Percentiles rank a stretch among this genome's conserved stretches.
These are phyloP conservation scores for Artemisia annua DNA, from an alignment of 129 eudicot genomes.

Conservation along the genomic window DNA sequence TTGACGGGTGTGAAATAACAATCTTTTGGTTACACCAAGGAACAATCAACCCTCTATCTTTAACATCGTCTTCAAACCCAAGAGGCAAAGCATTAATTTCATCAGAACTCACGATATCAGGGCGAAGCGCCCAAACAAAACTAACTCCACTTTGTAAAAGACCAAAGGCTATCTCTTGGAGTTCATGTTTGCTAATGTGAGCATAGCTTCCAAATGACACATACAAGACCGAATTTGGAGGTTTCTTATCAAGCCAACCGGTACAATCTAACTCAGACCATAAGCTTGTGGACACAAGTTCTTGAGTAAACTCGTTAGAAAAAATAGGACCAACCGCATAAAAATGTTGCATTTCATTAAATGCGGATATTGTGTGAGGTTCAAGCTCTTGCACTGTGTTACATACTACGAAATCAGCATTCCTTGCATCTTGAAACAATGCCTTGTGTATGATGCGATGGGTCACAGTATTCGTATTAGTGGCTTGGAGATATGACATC, in stretches of 20 bases:
- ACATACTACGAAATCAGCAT: conserved; percentile 63
- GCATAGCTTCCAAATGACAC: conserved; percentile 89
- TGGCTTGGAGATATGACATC: conserved; percentile 76
- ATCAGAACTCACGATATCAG: conserved; percentile 63
- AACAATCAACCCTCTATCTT: conserved; percentile 56
- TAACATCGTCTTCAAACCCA: conserved; percentile 45
- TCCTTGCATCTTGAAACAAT: conserved; percentile 42
- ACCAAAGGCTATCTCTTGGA: conserved; percentile 60
- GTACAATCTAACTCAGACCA: conserved; percentile 83
- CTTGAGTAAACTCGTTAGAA: conserved; percentile 42
- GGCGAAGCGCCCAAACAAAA: conserved; percentile 68
- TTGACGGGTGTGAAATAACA: conserved; percentile 47
- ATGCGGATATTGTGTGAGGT: conserved; percentile 43
- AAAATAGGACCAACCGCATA: conserved; percentile 80
- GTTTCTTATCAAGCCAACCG: conserved; percentile 61
- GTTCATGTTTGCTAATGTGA: conserved; percentile 55
- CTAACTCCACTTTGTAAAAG: conserved; percentile 50
- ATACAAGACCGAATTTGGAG: conserved; percentile 65
- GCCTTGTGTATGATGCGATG: conserved; percentile 65
- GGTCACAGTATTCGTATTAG: conserved; percentile 37
- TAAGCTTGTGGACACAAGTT: conserved; percentile 60
- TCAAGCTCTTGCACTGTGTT: conserved; percentile 88
- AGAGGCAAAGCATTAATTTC: conserved; percentile 45
- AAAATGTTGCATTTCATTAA: conserved; percentile 47
- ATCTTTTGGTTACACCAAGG: conserved; percentile 57